Evolutionary conservation across 495 filamentous ascomycete genomes (phyloP).

Genomic region (Astrocystis sublimbata): DNA sequence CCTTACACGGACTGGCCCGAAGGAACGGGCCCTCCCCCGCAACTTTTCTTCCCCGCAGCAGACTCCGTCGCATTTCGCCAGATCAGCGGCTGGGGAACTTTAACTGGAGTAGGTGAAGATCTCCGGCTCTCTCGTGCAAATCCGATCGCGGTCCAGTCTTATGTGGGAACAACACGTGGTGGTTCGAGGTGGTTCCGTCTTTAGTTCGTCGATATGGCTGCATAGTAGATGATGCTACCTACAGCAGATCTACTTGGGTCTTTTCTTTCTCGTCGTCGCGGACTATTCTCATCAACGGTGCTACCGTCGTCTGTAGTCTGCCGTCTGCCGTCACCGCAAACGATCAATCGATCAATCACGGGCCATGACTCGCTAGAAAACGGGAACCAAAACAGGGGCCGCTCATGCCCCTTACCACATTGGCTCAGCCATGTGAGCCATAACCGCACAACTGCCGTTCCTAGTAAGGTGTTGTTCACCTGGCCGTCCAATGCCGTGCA

Average conservation of each 20-base stretch:
- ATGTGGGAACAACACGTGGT: background rate
- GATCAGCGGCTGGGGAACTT: slow-evolving; percentile 4
- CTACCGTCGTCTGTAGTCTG: no score
- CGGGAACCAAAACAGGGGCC: slow-evolving; percentile 5
- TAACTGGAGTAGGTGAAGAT: background rate
- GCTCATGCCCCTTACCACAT: slow-evolving; percentile 5
- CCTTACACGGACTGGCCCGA: background rate
- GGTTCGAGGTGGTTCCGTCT: no score
- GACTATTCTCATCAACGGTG: background rate
- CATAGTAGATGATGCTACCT: background rate
- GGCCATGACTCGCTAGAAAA: slow-evolving; percentile 1
- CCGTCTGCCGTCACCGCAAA: slow-evolving; percentile 3
- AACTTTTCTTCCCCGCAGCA: slow-evolving; percentile 10
- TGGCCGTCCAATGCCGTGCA: slow-evolving; percentile 11
- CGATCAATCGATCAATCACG: no score
- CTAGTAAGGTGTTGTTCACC: slow-evolving; percentile 3
- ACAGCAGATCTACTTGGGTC: no score
- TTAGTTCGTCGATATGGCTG: background rate
- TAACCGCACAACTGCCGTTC: slow-evolving; percentile 17
- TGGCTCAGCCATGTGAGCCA: slow-evolving; percentile 6
- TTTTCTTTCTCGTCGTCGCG: background rate
- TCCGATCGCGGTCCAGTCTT: background rate
- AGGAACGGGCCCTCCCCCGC: background rate
- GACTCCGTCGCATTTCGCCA: background rate
- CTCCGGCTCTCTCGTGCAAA: background rate